These are phyloP conservation scores for Polysphondylium violaceum DNA, from an alignment of 78 protist genomes.

Conservation along the genomic window DNA sequence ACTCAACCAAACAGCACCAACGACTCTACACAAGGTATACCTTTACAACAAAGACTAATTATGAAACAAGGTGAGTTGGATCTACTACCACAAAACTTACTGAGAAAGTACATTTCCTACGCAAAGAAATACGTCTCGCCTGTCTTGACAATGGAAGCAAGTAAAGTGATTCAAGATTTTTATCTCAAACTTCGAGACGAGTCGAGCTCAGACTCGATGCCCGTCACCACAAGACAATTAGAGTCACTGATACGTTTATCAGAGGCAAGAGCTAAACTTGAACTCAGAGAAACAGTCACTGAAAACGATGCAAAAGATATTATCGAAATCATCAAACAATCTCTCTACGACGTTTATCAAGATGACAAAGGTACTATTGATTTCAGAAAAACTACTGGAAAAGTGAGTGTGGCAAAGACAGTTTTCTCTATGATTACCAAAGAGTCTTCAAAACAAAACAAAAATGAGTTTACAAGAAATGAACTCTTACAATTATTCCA, in stretches of 20 bases:
- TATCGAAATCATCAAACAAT: slow-evolving; percentile 62
- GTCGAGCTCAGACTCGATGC: slow-evolving; percentile 58
- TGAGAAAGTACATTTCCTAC: slow-evolving; percentile 96
- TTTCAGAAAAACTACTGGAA: slow-evolving; percentile 59
- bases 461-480: background rate
- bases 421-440: background rate
- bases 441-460: background rate
- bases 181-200: slow-evolving; percentile 84
- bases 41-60: slow-evolving; percentile 27
- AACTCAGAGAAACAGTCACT: slow-evolving; percentile 92
- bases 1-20: background rate
- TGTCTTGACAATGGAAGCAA: slow-evolving; percentile 87
- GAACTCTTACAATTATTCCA: slow-evolving; percentile 7
- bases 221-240: slow-evolving; percentile 98
- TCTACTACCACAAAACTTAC: slow-evolving; percentile 83
- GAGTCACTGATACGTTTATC: slow-evolving; percentile 97
- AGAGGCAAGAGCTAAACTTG: slow-evolving; percentile 97
- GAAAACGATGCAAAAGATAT: slow-evolving; percentile 84
- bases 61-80: slow-evolving; percentile 67
- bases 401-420: background rate
- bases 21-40: background rate
- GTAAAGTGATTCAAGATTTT: slow-evolving; percentile 82
- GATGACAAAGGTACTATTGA: slow-evolving; percentile 76
- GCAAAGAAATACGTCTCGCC: slow-evolving; percentile 95
- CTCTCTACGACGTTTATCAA: slow-evolving; percentile 49